These are phyloP conservation scores for Pseudogymnoascus sp. DNA, from an alignment of 2,329 filamentous ascomycete species.

Conservation along the genomic window DNA sequence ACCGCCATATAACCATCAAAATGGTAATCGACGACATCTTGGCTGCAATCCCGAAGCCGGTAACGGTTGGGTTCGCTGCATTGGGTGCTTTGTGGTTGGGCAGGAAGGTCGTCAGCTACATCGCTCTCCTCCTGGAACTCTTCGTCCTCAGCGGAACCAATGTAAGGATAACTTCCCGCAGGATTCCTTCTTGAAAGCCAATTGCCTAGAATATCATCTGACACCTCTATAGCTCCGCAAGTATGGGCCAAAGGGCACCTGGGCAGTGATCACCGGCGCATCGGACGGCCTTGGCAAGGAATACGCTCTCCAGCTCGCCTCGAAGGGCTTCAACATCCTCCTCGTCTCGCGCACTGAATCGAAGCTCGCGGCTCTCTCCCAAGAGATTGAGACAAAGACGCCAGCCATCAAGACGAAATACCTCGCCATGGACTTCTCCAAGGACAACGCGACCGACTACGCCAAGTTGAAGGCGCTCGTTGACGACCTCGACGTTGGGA, in stretches of 20 bases:
- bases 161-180: conserved; percentile 35
- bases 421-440: conserved; percentile 85
- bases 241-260: conserved; percentile 85
- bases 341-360: conserved; percentile 93
- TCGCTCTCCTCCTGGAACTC: conserved; percentile 56
- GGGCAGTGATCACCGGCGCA: conserved; percentile 90
- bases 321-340: conserved; percentile 88
- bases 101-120: conserved; percentile 48
- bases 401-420: conserved; percentile 62
- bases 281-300: conserved; percentile 97
- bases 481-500: conserved; percentile 67
- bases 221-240: conserved; percentile 54
- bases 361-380: conserved; percentile 72
- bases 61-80: conserved; percentile 35
- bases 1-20: neutral
- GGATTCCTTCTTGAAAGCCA: neutral
- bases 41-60: conserved; percentile 35
- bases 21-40: conserved; percentile 27
- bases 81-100: conserved; percentile 53
- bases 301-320: conserved; percentile 81
- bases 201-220: neutral
- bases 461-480: conserved; percentile 61
- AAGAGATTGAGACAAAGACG: conserved; percentile 63
- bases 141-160: conserved; percentile 60
- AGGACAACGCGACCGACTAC: conserved; percentile 75